Conservation (phyloP, 2,329 filamentous ascomycete species). For the Aspergillus tanneri region DNA sequence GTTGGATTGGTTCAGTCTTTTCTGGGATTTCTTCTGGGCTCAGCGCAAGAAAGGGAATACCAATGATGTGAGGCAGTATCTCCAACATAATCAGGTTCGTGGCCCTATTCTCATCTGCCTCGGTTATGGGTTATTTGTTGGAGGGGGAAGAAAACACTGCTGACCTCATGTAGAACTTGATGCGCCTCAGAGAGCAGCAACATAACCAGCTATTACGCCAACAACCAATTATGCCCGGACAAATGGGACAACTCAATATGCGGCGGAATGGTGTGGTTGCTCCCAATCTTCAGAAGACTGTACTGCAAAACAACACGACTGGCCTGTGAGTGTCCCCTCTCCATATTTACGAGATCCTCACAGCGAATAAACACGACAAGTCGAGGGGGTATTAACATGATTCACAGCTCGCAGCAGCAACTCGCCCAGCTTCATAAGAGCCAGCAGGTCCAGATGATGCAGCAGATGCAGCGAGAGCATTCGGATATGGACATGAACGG, state of each 20-base stretch:
- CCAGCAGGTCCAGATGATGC: constrained; percentile 59
- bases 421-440: constrained; percentile 68
- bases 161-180: constrained; percentile 52
- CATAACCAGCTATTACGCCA: constrained; percentile 75
- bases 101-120: not conserved
- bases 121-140: too few relatives aligned
- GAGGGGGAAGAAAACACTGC: constrained; percentile 1
- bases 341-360: not conserved
- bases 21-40: constrained; percentile 92
- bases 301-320: constrained; percentile 68
- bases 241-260: constrained; percentile 62
- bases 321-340: constrained; percentile 38
- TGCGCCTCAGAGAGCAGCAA: constrained; percentile 70
- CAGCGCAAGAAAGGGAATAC: constrained; percentile 69
- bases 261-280: constrained; percentile 46
- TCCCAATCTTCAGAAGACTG: constrained; percentile 63
- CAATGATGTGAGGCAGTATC: constrained; percentile 69
- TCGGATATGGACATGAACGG: constrained; percentile 84
- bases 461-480: constrained; percentile 84
- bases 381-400: not conserved
- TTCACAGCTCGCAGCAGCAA: constrained; percentile 58
- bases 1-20: constrained; percentile 96
- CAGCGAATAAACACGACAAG: not conserved
- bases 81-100: constrained; percentile 74
- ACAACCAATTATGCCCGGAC: constrained; percentile 60